Percentiles rank a stretch among this genome's conserved stretches.
phyloP scores from a whole-genome alignment of 805 yeast species.

The Wickerhamomyces hampshirensis region DNA sequence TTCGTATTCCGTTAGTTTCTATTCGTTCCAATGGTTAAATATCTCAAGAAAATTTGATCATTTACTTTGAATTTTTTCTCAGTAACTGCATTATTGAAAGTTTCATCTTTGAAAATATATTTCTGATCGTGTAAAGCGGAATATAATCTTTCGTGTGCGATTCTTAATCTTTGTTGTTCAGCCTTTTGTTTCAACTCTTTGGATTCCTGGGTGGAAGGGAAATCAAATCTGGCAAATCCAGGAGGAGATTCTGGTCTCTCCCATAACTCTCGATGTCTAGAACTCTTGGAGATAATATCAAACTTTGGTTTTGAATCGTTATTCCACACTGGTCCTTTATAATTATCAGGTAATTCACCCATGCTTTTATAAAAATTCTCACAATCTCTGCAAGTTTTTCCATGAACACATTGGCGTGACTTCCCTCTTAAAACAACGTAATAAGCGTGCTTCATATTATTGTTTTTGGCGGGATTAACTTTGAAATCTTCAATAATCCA shows the following conservation, averaged over 20 bases:
- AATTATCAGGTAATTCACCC: slow-evolving; percentile 21
- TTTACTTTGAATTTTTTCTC: slow-evolving; percentile 29
- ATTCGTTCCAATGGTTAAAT: slow-evolving; percentile 5
- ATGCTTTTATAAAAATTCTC: slow-evolving; percentile 27
- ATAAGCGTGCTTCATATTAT: slow-evolving; percentile 27
- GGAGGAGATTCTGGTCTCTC: slow-evolving; percentile 45
- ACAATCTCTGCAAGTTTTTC: slow-evolving; percentile 31
- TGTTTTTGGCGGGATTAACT: slow-evolving; percentile 29
- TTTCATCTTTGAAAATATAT: slow-evolving; percentile 41
- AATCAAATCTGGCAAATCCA: slow-evolving; percentile 55
- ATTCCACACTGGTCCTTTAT: slow-evolving; percentile 28
- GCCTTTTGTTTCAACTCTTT: slow-evolving; percentile 33
- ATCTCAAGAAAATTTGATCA: slow-evolving; percentile 13
- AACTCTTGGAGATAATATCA: slow-evolving; percentile 18
- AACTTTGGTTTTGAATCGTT: slow-evolving; percentile 5
- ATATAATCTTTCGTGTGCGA: slow-evolving; percentile 39
- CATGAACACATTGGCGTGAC: slow-evolving; percentile 29
- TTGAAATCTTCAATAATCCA: slow-evolving; percentile 37
- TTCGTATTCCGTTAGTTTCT: neutral
- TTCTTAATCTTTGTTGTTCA: slow-evolving; percentile 29
- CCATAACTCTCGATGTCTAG: slow-evolving; percentile 25
- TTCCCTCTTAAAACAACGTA: slow-evolving; percentile 31
- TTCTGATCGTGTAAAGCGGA: slow-evolving; percentile 38
- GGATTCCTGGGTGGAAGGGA: slow-evolving; percentile 52
- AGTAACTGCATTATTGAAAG: slow-evolving; percentile 34